A percentile compares a stretch with the other conserved stretches of the same genome.
Conservation (phyloP, 73 alveolate genomes). For the Paramecium pentaurelia region DNA sequence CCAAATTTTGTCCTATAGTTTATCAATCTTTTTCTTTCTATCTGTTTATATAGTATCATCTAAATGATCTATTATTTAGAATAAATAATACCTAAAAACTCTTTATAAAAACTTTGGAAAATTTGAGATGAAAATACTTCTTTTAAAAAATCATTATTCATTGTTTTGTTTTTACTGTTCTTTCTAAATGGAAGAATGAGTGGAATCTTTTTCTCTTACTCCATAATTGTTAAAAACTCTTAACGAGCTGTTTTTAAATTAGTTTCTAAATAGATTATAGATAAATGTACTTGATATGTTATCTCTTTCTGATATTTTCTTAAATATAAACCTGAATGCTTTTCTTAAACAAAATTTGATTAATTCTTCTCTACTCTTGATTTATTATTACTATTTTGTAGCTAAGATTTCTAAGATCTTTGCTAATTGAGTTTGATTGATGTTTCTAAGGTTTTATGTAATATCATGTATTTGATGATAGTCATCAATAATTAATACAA, state of each 20-base stretch:
- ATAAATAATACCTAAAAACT: neutral
- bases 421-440: neutral
- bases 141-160: neutral
- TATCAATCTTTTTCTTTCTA: neutral
- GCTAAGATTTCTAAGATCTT: neutral
- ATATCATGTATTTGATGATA: neutral
- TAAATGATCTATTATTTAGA: neutral
- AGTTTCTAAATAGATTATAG: neutral
- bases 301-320: neutral
- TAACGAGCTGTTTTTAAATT: neutral
- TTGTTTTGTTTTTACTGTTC: conserved; percentile 11
- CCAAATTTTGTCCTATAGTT: neutral
- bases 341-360: conserved; percentile 14
- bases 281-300: neutral
- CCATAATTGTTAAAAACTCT: neutral
- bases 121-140: neutral
- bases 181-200: conserved; percentile 3
- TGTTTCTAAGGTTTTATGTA: neutral
- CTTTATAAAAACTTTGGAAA: neutral
- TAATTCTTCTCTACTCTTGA: conserved; percentile 21
- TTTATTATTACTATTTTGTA: neutral
- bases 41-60: neutral
- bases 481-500: neutral
- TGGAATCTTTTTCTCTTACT: neutral
- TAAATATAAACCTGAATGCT: neutral